Percentiles rank a stretch among this genome's conserved stretches.
phyloP scores from a whole-genome alignment of 306 rosid species.

The Vigna radiata region DNA sequence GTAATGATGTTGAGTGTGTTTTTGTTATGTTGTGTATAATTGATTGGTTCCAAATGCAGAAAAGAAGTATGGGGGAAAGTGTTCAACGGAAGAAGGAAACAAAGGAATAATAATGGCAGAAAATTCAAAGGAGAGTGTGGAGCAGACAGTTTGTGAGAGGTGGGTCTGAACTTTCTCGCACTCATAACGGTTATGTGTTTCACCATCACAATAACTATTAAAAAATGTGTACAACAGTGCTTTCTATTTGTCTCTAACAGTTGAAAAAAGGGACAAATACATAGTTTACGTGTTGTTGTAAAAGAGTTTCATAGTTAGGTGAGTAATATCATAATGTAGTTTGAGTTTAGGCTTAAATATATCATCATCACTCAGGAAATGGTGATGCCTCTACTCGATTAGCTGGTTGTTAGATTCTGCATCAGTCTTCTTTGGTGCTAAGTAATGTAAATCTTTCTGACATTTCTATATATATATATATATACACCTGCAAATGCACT shows the following conservation, averaged over 20 bases:
- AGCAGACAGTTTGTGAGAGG: constrained; percentile 4
- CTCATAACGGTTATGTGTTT: constrained; percentile 11
- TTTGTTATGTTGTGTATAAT: background rate
- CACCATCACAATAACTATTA: background rate
- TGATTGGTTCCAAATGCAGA: background rate
- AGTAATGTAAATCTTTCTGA: background rate
- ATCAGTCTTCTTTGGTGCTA: background rate
- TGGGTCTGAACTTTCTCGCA: background rate
- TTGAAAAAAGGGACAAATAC: background rate
- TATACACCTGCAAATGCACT: background rate
- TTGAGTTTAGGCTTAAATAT: background rate
- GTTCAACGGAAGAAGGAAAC: background rate
- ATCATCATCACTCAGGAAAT: background rate
- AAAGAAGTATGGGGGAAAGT: background rate
- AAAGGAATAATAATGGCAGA: constrained; percentile 3
- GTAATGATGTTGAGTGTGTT: background rate
- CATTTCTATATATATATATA: too few species aligned
- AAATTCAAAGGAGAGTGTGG: constrained; percentile 16
- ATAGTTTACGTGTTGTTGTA: background rate
- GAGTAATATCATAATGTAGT: background rate
- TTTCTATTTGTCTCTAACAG: background rate
- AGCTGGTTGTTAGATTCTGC: background rate
- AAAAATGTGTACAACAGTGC: background rate
- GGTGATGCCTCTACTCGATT: background rate
- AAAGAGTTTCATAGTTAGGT: background rate